phyloP scores from a whole-genome alignment of 2,329 filamentous ascomycete species.

The Salinomyces thailandicus region DNA sequence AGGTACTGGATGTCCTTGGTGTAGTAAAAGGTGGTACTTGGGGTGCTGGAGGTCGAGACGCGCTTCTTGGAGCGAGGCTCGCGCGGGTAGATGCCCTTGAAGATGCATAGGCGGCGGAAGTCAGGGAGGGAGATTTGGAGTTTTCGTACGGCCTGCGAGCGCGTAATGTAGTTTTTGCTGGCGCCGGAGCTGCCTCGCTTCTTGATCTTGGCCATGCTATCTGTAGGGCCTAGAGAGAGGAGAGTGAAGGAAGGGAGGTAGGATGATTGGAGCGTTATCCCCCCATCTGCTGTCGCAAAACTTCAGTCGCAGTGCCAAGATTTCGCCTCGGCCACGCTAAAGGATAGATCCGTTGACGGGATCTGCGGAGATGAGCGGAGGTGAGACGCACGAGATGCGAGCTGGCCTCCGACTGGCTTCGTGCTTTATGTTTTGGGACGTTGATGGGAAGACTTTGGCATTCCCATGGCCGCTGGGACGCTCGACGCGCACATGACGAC shows the following conservation, averaged over 20 bases:
- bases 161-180: conserved; percentile 96
- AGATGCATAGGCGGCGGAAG: conserved; percentile 97
- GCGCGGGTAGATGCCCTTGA: conserved; percentile 97
- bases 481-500: too few species aligned
- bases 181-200: conserved; percentile 84
- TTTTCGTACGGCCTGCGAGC: conserved; percentile 94
- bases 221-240: neutral
- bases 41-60: conserved; percentile 80
- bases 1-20: conserved; percentile 98
- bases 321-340: conserved; percentile 1
- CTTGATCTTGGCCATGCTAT: conserved; percentile 64
- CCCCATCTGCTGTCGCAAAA: conserved; percentile 5
- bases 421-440: too few species aligned
- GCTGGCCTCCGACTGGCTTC: neutral
- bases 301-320: conserved; percentile 3
- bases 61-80: conserved; percentile 97
- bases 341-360: neutral
- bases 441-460: too few species aligned
- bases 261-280: too few species aligned
- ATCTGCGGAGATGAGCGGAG: neutral
- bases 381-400: neutral
- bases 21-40: conserved; percentile 83
- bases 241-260: too few species aligned
- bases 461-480: too few species aligned
- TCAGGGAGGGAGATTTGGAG: conserved; percentile 94